phyloP scores from a whole-genome alignment of 1,284 basidiomycete species.

The Melampsora americana region DNA sequence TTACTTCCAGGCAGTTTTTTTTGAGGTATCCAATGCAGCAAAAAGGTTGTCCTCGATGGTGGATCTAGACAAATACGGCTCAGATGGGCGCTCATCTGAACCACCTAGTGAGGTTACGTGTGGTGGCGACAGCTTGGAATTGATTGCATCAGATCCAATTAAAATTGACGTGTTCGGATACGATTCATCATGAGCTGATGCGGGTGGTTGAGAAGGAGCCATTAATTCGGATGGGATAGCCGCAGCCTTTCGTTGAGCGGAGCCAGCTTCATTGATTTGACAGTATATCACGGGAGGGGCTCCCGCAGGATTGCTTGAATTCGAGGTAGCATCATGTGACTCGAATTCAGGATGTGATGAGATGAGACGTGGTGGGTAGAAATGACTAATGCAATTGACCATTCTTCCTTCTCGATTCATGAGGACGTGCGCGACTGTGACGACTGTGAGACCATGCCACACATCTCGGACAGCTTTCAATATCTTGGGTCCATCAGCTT shows the following conservation, averaged over 20 bases:
- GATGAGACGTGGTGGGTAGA: slow-evolving; percentile 15
- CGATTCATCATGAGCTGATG: neutral
- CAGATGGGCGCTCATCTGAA: neutral
- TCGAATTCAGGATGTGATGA: neutral
- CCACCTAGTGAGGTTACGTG: too few species aligned
- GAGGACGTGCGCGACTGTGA: slow-evolving; percentile 14
- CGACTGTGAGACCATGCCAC: neutral
- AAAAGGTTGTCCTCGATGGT: slow-evolving; percentile 12
- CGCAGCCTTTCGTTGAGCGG: neutral
- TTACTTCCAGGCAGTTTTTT: slow-evolving; percentile 29
- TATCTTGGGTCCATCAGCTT: neutral
- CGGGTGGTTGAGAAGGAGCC: neutral
- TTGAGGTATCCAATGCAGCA: slow-evolving; percentile 1
- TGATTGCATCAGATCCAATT: neutral
- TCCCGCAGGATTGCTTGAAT: neutral
- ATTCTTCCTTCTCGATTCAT: neutral
- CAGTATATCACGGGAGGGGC: slow-evolving; percentile 14
- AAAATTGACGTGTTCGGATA: neutral
- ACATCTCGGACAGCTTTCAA: slow-evolving; percentile 16
- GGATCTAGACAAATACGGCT: neutral
- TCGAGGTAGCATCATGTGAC: neutral
- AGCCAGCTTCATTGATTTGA: slow-evolving; percentile 11
- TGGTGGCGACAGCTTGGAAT: neutral
- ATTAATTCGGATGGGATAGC: neutral
- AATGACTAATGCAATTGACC: slow-evolving; percentile 13